Evolutionary conservation across 225 moss, liverwort and hornwort species (phyloP).

Genomic region (Polytrichum commune): DNA sequence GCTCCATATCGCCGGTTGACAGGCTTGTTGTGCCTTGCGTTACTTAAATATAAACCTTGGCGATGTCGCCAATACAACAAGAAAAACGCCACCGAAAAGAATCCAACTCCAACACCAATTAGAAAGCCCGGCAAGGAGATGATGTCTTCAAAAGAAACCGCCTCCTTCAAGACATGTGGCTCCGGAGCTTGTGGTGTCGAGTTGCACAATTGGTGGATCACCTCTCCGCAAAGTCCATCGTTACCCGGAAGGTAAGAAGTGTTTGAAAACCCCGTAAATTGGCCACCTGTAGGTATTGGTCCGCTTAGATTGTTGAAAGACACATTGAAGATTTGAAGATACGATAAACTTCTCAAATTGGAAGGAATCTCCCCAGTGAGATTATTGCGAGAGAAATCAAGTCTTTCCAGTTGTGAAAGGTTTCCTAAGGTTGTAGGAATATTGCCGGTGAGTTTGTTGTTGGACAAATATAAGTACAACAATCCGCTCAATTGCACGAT

Average conservation of each 20-base stretch:
- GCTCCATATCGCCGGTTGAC: too few species aligned
- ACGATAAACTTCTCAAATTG: neutral
- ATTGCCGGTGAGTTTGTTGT: neutral
- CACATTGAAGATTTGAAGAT: constrained; percentile 1
- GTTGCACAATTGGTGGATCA: neutral
- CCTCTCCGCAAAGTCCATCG: neutral
- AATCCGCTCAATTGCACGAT: too few species aligned
- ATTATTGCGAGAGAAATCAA: neutral
- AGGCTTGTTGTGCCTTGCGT: too few species aligned
- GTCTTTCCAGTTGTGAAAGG: neutral
- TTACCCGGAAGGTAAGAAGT: neutral
- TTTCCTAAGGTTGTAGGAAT: neutral
- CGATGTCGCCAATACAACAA: too few species aligned
- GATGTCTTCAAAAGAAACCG: neutral
- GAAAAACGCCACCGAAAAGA: neutral
- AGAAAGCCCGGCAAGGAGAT: neutral
- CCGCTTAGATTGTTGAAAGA: constrained; percentile 13
- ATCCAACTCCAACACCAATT: neutral
- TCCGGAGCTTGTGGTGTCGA: neutral
- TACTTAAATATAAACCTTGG: too few species aligned
- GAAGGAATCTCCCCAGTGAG: neutral
- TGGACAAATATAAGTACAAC: too few species aligned
- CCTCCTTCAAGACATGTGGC: neutral
- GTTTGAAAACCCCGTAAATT: neutral
- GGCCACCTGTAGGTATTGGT: neutral